Evolutionary conservation across 305 asterid genomes (phyloP), one percentile per base, ranked within the genome.

Genomic region (Solanum hybrid): DNA sequence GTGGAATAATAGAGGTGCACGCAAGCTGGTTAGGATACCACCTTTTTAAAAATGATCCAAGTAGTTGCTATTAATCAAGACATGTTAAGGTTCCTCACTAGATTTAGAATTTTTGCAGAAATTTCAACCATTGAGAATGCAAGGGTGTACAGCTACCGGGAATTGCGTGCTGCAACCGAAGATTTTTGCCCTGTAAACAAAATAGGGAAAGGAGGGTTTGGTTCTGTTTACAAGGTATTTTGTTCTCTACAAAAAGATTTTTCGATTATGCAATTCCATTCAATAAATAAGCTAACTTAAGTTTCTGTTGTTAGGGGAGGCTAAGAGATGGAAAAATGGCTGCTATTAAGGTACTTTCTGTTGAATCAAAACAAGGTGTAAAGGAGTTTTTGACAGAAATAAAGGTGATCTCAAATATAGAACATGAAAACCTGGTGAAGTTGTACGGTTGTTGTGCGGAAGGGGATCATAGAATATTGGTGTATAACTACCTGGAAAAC

Each of bases 181-280:
- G 92, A 95, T 89, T 97, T 96, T 89, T 93, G 91, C 34, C 89
- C 86, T 36, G 84, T 91, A 37, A 96, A 96, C 86, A 95, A 93
- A 94, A 95, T 96, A 17, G 99, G 99, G 31, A 88, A 91, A 93
- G 99, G 99, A 77, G 98, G 99, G 36, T 96, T 97, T 88, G 99
- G 99, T 90, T 94, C 94, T 5, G 98, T 97, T 37, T 97, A 92
- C 94, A 96, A 95, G 97, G 99, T 95, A 93, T 42, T 40, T 9
- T 26, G 10, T 87, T 56, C 78, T 73, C 22, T 19, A 31, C 31
- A 31, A 19, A 56, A 51, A 19, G 1, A 56, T 19, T 1, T 56
- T 56, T 32, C 64, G 0, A n/a, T 56, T 85, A 10, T 85, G 76
- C 87, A 31, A 6, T 51, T 51, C 42, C 32, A 32, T 85, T 56